phyloP scores from a whole-genome alignment of 2,329 filamentous ascomycete species.

The Aspergillus udagawae region DNA sequence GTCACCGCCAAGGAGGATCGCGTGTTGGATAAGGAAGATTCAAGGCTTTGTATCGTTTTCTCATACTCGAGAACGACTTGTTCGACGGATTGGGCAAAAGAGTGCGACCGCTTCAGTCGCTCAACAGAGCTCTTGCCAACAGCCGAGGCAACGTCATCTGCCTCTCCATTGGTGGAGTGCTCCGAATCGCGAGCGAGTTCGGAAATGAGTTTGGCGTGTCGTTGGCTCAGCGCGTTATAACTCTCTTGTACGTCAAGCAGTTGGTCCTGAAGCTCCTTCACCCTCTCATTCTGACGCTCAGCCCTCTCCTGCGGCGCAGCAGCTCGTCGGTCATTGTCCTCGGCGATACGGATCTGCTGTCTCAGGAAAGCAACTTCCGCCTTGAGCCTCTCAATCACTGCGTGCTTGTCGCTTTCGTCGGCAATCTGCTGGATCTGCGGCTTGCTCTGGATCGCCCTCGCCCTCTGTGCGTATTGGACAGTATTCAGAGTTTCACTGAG shows the following conservation, averaged over 20 bases:
- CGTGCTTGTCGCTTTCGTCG: conserved; percentile 91
- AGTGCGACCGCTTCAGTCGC: conserved; percentile 87
- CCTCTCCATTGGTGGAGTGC: conserved; percentile 38
- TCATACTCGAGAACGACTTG: conserved; percentile 97
- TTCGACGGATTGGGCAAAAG: conserved; percentile 92
- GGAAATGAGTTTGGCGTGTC: conserved; percentile 91
- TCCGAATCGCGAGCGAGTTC: conserved; percentile 86
- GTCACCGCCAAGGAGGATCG: conserved; percentile 76
- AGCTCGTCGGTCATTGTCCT: conserved; percentile 57
- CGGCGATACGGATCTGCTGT: conserved; percentile 86
- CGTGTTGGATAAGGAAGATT: conserved; percentile 86
- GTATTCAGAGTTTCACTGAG: conserved; percentile 97
- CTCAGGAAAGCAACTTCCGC: conserved; percentile 90
- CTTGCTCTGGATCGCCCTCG: conserved; percentile 94
- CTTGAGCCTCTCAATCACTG: conserved; percentile 86
- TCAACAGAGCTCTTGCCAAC: conserved; percentile 76
- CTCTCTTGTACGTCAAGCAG: conserved; percentile 90
- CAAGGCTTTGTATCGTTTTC: conserved; percentile 92
- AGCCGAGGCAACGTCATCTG: conserved; percentile 49
- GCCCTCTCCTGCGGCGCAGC: conserved; percentile 63
- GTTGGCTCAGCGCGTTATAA: conserved; percentile 83
- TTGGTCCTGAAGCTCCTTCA: conserved; percentile 89
- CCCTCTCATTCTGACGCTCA: conserved; percentile 77
- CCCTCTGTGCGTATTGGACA: conserved; percentile 93
- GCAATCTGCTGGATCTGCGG: conserved; percentile 86